Base-by-base conservation (phyloP, 331 rosid genomes). In the Prunus yedoensis region DNA sequence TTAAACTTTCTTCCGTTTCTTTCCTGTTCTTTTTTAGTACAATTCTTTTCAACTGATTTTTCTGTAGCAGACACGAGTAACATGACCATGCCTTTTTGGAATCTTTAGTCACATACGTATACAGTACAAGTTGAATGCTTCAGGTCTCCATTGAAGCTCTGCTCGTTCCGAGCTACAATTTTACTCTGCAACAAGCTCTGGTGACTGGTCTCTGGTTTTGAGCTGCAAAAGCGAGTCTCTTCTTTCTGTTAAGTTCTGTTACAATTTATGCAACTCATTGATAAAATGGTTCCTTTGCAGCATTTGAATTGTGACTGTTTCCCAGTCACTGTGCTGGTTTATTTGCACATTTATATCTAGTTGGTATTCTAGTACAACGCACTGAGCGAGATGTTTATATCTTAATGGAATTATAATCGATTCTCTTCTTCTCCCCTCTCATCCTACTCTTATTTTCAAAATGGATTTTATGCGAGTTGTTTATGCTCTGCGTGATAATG, bases 1-100 rank as follows among this genome's bases (percentile, higher is more conserved):
- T 71, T 51, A 66, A 53, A 74, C 64, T 75, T 21, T 77, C 11
- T 25, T 60, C 27, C 41, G 21, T 57, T 20, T 35, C 38, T 57
- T 13, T 13, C 20, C 4, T 45, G 5, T 74, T 62, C 23, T 32
- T 8, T 8, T 60, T 25, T 18, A 60, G 9, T 60, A 60, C 65
- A 27, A 10, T 74, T 74, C 83, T 62, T 65, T 83, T 77, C 60
- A 80, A 83, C 84, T 11, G 78, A 84, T 74, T 80, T 66, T 85
- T 85, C 79, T 74, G 75, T 65, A 66, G 52, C 77, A 41, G 4
- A 78, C 86, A 87, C 87, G 87, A 80, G 88, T 70, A 82, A 27
- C 68, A 2, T 21, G 58, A 35, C 8, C 38, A 5, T 35, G 1
- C 38, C 38, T 35, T 35, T 35, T 35, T 35, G 38, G 38, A 35